These are phyloP conservation scores for Sporothrix pseudoabietina DNA, from an alignment of 2,329 filamentous ascomycete species.

Conservation along the genomic window DNA sequence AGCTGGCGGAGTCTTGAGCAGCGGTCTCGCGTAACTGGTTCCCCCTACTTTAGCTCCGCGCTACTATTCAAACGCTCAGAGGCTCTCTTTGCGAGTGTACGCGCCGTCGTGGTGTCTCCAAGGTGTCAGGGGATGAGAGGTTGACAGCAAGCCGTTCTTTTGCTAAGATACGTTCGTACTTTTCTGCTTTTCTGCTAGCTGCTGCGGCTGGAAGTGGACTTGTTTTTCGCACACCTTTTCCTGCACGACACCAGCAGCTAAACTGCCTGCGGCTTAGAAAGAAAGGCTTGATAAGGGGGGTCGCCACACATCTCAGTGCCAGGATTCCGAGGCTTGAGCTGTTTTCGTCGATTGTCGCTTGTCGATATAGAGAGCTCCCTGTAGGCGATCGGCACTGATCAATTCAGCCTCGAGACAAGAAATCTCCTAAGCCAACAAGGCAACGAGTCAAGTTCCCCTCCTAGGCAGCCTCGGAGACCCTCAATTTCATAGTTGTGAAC, in stretches of 20 bases:
- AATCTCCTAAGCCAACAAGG: background rate
- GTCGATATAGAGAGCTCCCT: background rate
- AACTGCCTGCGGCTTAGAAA: background rate
- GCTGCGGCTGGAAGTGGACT: constrained; percentile 8
- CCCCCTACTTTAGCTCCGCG: constrained; percentile 4
- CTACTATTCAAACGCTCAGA: background rate
- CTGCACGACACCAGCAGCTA: background rate
- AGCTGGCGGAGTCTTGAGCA: background rate
- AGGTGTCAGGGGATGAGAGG: background rate
- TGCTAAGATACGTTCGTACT: background rate
- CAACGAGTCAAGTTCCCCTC: no score
- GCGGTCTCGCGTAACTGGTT: background rate
- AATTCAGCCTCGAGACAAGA: background rate
- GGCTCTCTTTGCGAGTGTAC: background rate
- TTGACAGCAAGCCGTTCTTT: background rate
- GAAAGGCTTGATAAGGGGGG: background rate
- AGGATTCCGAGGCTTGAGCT: background rate
- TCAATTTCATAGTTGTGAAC: background rate
- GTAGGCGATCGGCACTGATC: background rate
- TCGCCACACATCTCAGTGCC: background rate
- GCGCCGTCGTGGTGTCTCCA: background rate
- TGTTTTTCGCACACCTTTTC: background rate
- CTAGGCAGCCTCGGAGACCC: background rate
- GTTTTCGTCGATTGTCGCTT: background rate
- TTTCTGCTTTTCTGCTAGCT: background rate